Conservation (phyloP, 1,139 yeast genomes). For the Blastobotrys aristatus region DNA sequence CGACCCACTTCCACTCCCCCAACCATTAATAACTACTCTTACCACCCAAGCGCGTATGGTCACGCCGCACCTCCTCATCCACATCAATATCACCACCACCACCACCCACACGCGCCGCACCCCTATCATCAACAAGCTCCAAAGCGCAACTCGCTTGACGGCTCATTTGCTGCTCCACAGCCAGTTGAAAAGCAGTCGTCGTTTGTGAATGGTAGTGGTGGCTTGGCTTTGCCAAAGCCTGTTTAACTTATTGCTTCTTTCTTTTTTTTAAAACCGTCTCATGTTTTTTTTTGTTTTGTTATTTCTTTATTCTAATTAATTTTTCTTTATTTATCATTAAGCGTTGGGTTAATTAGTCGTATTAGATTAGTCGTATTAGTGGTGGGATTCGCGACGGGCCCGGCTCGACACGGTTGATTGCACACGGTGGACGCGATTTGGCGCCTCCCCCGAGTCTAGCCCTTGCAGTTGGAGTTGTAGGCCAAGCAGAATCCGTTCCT, state of each 20-base stretch:
- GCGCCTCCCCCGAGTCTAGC: too few relatives aligned
- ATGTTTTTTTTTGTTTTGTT: neutral
- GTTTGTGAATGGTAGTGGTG: constrained; percentile 9
- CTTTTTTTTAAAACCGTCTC: neutral
- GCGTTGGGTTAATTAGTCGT: too few relatives aligned
- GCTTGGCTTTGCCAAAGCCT: constrained; percentile 10
- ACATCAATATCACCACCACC: neutral
- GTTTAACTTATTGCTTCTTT: neutral
- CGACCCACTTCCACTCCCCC: constrained; percentile 26
- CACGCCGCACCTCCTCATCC: neutral
- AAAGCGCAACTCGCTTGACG: neutral
- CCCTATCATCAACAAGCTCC: neutral
- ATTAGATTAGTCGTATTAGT: too few relatives aligned
- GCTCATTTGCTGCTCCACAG: neutral
- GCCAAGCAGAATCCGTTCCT: constrained; percentile 4
- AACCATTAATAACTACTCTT: constrained; percentile 10
- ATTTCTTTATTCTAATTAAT: neutral
- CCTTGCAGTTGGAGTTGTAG: constrained; percentile 9
- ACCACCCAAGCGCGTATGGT: constrained; percentile 1
- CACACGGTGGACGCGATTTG: too few relatives aligned
- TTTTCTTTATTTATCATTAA: neutral
- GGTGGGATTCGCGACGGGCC: too few relatives aligned
- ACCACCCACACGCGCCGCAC: neutral
- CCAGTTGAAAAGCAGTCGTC: neutral
- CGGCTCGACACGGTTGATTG: too few relatives aligned